A percentile compares a stretch with the other conserved stretches of the same genome.
Evolutionary conservation across 2,329 filamentous ascomycete species (phyloP).

Genomic region (Ascochyta fabae): DNA sequence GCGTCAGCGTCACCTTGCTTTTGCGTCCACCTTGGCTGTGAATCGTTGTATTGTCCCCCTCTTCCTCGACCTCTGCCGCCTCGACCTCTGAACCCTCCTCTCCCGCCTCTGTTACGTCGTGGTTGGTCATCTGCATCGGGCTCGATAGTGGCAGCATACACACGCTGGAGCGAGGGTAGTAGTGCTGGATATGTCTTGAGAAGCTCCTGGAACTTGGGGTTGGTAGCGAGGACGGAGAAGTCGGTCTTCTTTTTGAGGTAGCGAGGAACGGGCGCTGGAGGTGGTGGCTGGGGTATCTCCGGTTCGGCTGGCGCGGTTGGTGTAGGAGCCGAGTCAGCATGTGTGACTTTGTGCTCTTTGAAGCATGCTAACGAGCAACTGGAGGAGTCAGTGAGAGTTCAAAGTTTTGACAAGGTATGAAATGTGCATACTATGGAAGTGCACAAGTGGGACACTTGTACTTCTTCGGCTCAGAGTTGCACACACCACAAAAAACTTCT

Average conservation of each 20-base stretch:
- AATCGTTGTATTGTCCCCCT: conserved; percentile 19
- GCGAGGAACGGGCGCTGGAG: conserved; percentile 37
- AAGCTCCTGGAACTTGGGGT: conserved; percentile 34
- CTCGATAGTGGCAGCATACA: conserved; percentile 45
- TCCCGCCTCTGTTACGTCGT: conserved; percentile 23
- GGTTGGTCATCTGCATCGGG: conserved; percentile 37
- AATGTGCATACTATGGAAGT: conserved; percentile 52
- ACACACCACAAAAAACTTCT: conserved; percentile 51
- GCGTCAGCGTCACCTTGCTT: conserved; percentile 43
- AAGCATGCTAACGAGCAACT: conserved; percentile 45
- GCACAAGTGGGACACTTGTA: conserved; percentile 59
- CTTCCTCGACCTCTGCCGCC: conserved; percentile 25
- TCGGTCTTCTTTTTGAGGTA: conserved; percentile 42
- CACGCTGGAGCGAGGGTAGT: conserved; percentile 36
- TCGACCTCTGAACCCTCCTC: conserved; percentile 17
- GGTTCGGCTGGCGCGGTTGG: conserved; percentile 8
- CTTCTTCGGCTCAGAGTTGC: conserved; percentile 52
- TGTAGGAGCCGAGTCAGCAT: conserved; percentile 15
- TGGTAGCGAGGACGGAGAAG: conserved; percentile 40
- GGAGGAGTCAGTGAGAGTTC: conserved; percentile 5
- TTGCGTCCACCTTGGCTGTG: conserved; percentile 32
- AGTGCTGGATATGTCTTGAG: conserved; percentile 36
- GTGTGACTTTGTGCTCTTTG: conserved; percentile 40
- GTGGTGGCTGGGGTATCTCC: conserved; percentile 34
- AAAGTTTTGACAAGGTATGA: not conserved